Percentiles rank a stretch among this genome's conserved stretches.
phyloP scores from a whole-genome alignment of 495 filamentous ascomycete species.

The Letharia columbiana region DNA sequence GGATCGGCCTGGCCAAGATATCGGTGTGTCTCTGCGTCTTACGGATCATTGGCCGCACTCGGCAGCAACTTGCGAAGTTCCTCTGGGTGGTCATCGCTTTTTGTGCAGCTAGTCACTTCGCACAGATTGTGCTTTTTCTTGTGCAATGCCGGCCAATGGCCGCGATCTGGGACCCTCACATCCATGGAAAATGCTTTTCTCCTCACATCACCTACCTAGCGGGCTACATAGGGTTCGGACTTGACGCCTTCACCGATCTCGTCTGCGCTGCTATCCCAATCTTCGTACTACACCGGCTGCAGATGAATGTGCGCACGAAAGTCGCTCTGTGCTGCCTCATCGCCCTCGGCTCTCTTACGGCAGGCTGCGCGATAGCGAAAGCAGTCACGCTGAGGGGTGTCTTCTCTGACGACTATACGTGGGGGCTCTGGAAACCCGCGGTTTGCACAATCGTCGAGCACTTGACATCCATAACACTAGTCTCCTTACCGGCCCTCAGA shows the following conservation, averaged over 20 bases:
- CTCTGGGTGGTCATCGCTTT: constrained; percentile 24
- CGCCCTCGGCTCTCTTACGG: constrained; percentile 25
- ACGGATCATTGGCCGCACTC: constrained; percentile 21
- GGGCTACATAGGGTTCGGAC: constrained; percentile 25
- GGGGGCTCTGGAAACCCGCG: constrained; percentile 21
- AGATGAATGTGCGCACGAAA: constrained; percentile 24
- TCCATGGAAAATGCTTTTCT: constrained; percentile 23
- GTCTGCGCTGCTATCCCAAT: constrained; percentile 25
- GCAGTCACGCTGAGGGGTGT: constrained; percentile 19
- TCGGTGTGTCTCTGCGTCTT: constrained; percentile 25
- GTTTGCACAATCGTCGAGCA: constrained; percentile 25
- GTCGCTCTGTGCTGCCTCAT: constrained; percentile 23
- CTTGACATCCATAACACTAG: constrained; percentile 20
- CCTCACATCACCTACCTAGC: constrained; percentile 21
- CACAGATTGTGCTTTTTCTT: constrained; percentile 23
- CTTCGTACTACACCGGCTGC: constrained; percentile 22
- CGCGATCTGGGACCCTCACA: constrained; percentile 22
- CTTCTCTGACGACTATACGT: constrained; percentile 23
- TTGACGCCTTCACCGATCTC: constrained; percentile 26
- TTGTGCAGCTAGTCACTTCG: constrained; percentile 20
- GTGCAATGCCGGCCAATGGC: constrained; percentile 26
- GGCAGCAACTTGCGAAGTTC: constrained; percentile 17
- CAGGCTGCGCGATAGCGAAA: constrained; percentile 26
- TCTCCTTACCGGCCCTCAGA: constrained; percentile 24
- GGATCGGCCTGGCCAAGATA: constrained; percentile 26